Evolutionary conservation across 1,139 yeast genomes (phyloP), one percentile per base, ranked within the genome.

Genomic region (Pichia sp.): DNA sequence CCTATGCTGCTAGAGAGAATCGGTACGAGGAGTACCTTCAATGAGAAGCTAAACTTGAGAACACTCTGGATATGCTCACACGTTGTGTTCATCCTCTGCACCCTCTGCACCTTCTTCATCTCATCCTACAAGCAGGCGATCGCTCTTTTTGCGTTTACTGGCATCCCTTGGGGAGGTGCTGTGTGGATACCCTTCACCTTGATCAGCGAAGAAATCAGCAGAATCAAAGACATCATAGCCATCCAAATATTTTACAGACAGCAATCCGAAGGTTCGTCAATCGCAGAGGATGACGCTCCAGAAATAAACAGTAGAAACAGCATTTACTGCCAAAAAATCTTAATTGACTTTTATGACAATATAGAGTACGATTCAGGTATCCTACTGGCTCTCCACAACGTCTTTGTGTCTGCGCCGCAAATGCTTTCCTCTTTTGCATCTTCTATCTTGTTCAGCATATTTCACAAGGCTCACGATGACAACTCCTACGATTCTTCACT

Each of bases 111-210:
- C 1, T 73, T 77, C 53, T 70, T 72, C 45, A 70, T 76, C n/a
- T 49, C 59, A 5, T 66, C 66, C 5, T 74, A 77, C 1, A 56
- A 54, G 1, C 68, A 64, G 31, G 80, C 80, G 1, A 72, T 74
- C 13, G 56, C 68, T 0, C 62, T 77, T 65, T 74, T 77, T 61
- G 77, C 72, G 0, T 57, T 77, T 16, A 60, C 77, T 47, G 81
- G 81, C 3, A 68, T 77, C 5, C 76, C 80, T 0, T 77, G 81
- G 81, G 80, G 81, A 1, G 69, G 70, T 54, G 79, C 81, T 0
- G 69, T 78, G 6, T 77, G 81, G 81, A 77, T 79, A 5, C 81
- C 81, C 11, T 77, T 77, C 62, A 79, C 75, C 6, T 58, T 77
- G 46, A 75, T 77, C 13, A 74, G 79, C 49, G 80, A 76, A 58